A percentile compares a stretch with the other conserved stretches of the same genome.
These are phyloP conservation scores for Suhomyces emberorum DNA, from an alignment of 805 yeast species.

Conservation along the genomic window DNA sequence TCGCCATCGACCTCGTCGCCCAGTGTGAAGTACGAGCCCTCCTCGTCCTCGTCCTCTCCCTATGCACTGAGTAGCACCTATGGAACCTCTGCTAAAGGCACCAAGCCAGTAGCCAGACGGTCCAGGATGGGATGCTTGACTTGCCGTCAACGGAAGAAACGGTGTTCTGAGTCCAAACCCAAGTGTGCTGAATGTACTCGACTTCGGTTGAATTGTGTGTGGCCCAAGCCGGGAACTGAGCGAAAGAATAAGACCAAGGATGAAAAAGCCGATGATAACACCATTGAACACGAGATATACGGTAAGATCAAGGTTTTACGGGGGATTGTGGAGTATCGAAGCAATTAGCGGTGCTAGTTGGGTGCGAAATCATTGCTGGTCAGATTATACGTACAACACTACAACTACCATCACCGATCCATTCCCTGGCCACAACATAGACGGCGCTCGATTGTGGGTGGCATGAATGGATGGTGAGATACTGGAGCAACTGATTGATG, in stretches of 20 bases:
- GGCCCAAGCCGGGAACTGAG: slow-evolving; percentile 74
- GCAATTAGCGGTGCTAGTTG: not conserved
- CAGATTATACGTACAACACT: not conserved
- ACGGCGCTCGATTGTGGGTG: too few species aligned
- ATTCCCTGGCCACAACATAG: too few species aligned
- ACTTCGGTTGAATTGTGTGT: slow-evolving; percentile 59
- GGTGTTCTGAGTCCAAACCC: slow-evolving; percentile 73
- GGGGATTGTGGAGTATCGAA: slow-evolving; percentile 54
- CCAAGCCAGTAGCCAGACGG: slow-evolving; percentile 37
- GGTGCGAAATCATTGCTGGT: not conserved
- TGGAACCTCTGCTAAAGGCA: not conserved
- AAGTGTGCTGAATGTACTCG: slow-evolving; percentile 66
- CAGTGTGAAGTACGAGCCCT: not conserved
- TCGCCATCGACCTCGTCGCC: slow-evolving; percentile 1
- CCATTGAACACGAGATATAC: slow-evolving; percentile 51
- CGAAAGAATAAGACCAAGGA: slow-evolving; percentile 56
- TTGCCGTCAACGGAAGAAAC: slow-evolving; percentile 71
- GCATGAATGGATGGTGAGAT: too few species aligned
- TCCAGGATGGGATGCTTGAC: slow-evolving; percentile 75
- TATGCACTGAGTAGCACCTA: not conserved
- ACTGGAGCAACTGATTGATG: too few species aligned
- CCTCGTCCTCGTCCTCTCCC: slow-evolving; percentile 1
- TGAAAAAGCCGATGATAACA: slow-evolving; percentile 46
- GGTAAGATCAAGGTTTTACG: slow-evolving; percentile 61
- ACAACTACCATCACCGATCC: too few species aligned